These are phyloP conservation scores for Cladosporium velox DNA, from an alignment of 2,329 filamentous ascomycete genomes.

Conservation along the genomic window DNA sequence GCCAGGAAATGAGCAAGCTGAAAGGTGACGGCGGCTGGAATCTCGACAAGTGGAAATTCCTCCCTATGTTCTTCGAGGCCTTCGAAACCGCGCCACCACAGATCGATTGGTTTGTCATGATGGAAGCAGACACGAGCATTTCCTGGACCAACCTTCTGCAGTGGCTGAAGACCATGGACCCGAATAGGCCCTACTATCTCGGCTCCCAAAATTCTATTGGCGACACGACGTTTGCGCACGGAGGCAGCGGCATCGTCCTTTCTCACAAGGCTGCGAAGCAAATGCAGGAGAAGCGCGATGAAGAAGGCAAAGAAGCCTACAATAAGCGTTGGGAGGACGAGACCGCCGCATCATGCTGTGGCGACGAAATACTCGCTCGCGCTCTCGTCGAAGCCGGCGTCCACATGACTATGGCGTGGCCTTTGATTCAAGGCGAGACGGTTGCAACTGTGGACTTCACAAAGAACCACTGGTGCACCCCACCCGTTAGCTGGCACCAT, in stretches of 20 bases:
- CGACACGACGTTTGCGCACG: conserved; percentile 44
- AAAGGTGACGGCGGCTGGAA: conserved; percentile 49
- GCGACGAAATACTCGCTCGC: conserved; percentile 56
- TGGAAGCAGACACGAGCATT: conserved; percentile 58
- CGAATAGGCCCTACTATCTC: conserved; percentile 48
- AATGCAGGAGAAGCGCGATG: conserved; percentile 41
- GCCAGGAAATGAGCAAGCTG: conserved; percentile 36
- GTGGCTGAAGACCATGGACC: conserved; percentile 52
- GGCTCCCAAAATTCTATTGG: conserved; percentile 47
- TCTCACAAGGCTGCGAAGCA: conserved; percentile 44
- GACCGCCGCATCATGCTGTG: conserved; percentile 54
- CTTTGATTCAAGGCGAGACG: conserved; percentile 49
- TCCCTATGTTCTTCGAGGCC: conserved; percentile 57
- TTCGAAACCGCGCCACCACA: conserved; percentile 48
- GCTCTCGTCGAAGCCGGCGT: conserved; percentile 50
- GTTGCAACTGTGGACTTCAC: conserved; percentile 46
- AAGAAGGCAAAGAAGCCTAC: conserved; percentile 41
- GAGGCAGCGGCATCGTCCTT: conserved; percentile 48
- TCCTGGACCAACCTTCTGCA: conserved; percentile 51
- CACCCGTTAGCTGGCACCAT: conserved; percentile 44
- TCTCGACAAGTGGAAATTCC: conserved; percentile 60
- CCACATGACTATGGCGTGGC: conserved; percentile 46
- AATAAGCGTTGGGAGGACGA: conserved; percentile 45
- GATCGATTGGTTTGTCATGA: conserved; percentile 59
- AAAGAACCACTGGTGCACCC: conserved; percentile 46